These are phyloP conservation scores for Dentipellis sp. DNA, from an alignment of 768 basidiomycete genomes.

Conservation along the genomic window DNA sequence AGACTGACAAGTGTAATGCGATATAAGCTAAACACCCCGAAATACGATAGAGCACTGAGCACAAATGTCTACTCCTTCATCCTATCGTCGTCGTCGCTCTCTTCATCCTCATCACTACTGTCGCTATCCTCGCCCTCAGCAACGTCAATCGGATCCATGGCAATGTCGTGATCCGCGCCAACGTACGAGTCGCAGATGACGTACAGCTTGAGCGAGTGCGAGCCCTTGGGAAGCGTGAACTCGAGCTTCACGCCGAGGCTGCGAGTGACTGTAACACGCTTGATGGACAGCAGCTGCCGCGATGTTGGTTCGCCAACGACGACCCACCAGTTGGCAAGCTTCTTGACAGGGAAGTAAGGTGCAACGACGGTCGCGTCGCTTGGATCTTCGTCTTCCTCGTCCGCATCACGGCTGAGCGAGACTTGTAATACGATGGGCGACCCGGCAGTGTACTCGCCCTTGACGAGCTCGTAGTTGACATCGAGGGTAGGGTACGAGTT, in stretches of 20 bases:
- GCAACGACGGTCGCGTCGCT: conserved; percentile 84
- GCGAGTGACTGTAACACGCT: conserved; percentile 77
- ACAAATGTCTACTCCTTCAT: conserved; percentile 38
- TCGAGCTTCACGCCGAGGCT: conserved; percentile 79
- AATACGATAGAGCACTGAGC: no score
- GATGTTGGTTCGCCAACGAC: conserved; percentile 80
- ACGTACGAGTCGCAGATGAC: conserved; percentile 91
- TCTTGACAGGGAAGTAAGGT: conserved; percentile 84
- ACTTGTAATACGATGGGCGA: conserved; percentile 79
- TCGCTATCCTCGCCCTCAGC: conserved; percentile 87
- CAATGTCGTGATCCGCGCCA: conserved; percentile 89
- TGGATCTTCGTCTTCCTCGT: conserved; percentile 43
- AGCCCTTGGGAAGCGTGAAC: conserved; percentile 80
- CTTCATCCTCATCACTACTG: conserved; percentile 69
- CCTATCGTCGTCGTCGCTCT: conserved; percentile 59
- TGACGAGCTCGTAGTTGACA: conserved; percentile 76
- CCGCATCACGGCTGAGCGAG: conserved; percentile 64
- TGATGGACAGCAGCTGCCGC: conserved; percentile 77
- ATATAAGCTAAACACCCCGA: background rate
- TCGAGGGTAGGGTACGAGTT: conserved; percentile 98
- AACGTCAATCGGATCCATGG: conserved; percentile 73
- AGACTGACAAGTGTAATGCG: background rate
- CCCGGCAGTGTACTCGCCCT: conserved; percentile 80
- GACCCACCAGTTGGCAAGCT: conserved; percentile 96
- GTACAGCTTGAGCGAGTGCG: conserved; percentile 74